Evolutionary conservation across 1,284 basidiomycete species (phyloP).

Genomic region (Cutaneotrichosporon spelunceum): DNA sequence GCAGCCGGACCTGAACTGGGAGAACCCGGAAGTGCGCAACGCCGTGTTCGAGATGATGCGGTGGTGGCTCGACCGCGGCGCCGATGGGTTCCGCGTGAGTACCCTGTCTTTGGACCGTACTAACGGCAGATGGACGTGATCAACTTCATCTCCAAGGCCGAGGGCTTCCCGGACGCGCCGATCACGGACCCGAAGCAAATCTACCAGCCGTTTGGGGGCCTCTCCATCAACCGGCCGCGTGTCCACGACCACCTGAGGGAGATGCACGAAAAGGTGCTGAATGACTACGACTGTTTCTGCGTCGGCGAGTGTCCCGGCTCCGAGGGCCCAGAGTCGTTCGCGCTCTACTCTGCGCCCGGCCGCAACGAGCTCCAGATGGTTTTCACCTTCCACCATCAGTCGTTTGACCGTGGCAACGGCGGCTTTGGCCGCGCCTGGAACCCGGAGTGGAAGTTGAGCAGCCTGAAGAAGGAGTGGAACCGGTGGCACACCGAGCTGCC

Average conservation of each 20-base stretch:
- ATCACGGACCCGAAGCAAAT: slow-evolving; percentile 56
- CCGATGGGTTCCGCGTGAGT: slow-evolving; percentile 52
- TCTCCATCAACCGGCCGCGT: slow-evolving; percentile 55
- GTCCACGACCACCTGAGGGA: slow-evolving; percentile 68
- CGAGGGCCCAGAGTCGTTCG: slow-evolving; percentile 13
- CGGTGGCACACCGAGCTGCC: slow-evolving; percentile 63
- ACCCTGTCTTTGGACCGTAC: neutral
- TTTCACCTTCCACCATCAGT: slow-evolving; percentile 53
- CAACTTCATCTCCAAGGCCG: slow-evolving; percentile 32
- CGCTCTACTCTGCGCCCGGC: slow-evolving; percentile 61
- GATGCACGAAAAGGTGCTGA: slow-evolving; percentile 61
- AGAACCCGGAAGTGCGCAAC: slow-evolving; percentile 45
- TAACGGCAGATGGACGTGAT: slow-evolving; percentile 11
- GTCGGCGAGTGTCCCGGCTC: slow-evolving; percentile 20
- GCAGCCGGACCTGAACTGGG: slow-evolving; percentile 50
- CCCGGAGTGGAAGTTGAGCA: slow-evolving; percentile 57
- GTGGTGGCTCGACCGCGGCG: slow-evolving; percentile 55
- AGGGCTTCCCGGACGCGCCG: slow-evolving; percentile 64
- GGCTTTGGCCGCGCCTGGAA: slow-evolving; percentile 26
- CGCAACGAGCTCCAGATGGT: slow-evolving; percentile 62
- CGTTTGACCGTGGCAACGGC: slow-evolving; percentile 30
- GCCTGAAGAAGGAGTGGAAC: slow-evolving; percentile 59
- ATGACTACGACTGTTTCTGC: slow-evolving; percentile 23
- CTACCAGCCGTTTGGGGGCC: slow-evolving; percentile 51
- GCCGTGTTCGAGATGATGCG: slow-evolving; percentile 51